Evolutionary conservation across 129 eudicot genomes (phyloP), one percentile per base, ranked within the genome.

Genomic region (Chrysanthemum seticuspe): DNA sequence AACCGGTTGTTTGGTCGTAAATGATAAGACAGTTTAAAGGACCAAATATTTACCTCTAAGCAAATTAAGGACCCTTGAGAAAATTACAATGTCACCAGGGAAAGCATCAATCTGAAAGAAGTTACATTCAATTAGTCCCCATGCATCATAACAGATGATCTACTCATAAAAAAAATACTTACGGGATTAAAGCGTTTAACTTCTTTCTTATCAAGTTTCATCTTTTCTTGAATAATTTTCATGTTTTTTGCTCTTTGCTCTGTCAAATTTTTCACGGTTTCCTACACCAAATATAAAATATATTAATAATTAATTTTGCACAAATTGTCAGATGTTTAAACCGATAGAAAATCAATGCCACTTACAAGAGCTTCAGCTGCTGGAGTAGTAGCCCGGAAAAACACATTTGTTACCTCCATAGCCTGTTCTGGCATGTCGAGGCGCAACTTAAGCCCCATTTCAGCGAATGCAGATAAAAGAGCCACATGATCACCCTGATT

Each of bases 401-500:
- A 90, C 55, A 95, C 87, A 74, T 71, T 85, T 31, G 97, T 75
- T 13, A 95, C 70, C 83, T 95, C 96, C 99, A 95, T 95, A 15
- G 96, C 97, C 83, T 90, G 97, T 59, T 90, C 99, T 45, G 99
- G 99, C 68, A 90, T 77, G 88, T 95, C 99, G 74, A 90, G 69
- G 13, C 99, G 94, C 74, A 95, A 79, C 85, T 87, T 90, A 36
- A 95, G 92, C 70, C 99, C 97, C 97, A 95, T 95, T 83, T 95
- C 99, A 34, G 96, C 83, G 47, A 95, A 87, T 19, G 99, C 95
- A 75, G 99, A 90, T 80, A 95, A 79, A 84, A 95, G 96, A 51
- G 99, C 99, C 83, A 88, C 99, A 74, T 90, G 91, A 72, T 95
- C 99, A 16, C 99, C 99, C 99, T 94, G 83, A 77, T 55, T 62